Evolutionary conservation across 192 early-diverging fungal species (phyloP), one percentile per base, ranked within the genome.

Genomic region (Thamnidium elegans): DNA sequence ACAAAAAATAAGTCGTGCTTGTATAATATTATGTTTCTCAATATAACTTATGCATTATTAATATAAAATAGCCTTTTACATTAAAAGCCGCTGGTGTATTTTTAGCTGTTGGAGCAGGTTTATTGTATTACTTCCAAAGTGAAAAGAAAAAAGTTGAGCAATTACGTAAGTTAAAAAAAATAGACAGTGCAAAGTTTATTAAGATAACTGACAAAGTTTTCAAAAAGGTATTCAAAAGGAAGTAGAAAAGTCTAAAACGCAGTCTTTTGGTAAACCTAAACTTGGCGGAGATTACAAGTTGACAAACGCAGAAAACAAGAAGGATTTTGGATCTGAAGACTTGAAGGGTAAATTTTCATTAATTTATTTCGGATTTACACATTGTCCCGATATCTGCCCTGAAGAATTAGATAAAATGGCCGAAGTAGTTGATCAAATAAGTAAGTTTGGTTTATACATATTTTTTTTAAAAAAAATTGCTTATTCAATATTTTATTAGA

Each of bases 301-400:
- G 59, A 89, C 89, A 2, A 87, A 97, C 68, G 62, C 55, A 17
- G 88, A 91, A 44, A 73, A 89, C 50, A 92, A 91, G 19, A 75
- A 79, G 36, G 75, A 79, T 5, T 84, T 89, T 4, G 91, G 91
- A 7, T 86, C 94, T 66, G 76, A 86, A 62, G 86, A 92, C 62
- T 92, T 92, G 67, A 80, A 79, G 34, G 97, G 93, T 31, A 89
- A 87, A 54, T 97, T 87, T 68, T 82, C 87, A 74, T 77, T 99
- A 58, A 76, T 97, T n/a, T 99, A 99, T 78, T 99, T 99, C 86
- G 97, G 97, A 4, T 99, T 97, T 80, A 96, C 94, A 32, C 91
- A 97, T 78, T 99, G 97, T 73, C 97, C 97, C 1, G 97, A 99
- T 80, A 94, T 99, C 52, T 99, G 97, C 58, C 97, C 97, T 6